Percentiles rank a stretch among this genome's conserved stretches.
Evolutionary conservation across 2,329 filamentous ascomycete genomes (phyloP).

Genomic region (Camptophora hylomeconis): DNA sequence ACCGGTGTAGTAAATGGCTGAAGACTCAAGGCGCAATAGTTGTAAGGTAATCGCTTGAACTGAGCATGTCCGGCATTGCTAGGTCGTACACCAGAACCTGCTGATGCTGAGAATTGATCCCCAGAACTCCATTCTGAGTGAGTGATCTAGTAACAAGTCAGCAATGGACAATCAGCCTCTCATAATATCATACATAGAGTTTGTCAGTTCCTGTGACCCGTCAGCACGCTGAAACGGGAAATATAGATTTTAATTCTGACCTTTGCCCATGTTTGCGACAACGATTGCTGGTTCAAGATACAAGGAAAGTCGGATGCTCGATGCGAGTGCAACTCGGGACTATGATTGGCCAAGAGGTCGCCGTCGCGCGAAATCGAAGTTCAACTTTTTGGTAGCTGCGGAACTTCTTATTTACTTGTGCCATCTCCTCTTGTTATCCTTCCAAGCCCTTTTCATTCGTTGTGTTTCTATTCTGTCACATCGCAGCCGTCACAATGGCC

Average conservation of each 20-base stretch:
- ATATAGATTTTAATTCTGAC: constrained; percentile 18
- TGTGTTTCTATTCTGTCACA: no score
- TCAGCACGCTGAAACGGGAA: constrained; percentile 10
- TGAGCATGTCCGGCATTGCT: constrained; percentile 42
- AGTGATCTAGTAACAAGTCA: constrained; percentile 54
- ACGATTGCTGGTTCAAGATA: constrained; percentile 1
- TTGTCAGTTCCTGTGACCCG: constrained; percentile 33
- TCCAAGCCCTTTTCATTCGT: no score
- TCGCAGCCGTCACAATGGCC: constrained; percentile 51
- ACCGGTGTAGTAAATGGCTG: constrained; percentile 93
- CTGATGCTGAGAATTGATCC: constrained; percentile 75
- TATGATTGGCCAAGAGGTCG: no score
- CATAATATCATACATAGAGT: constrained; percentile 29
- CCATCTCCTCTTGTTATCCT: no score
- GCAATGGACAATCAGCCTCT: constrained; percentile 3
- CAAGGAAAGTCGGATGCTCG: no score
- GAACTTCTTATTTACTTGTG: no score
- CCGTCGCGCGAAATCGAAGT: no score
- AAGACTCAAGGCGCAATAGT: constrained; percentile 91
- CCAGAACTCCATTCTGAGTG: constrained; percentile 95
- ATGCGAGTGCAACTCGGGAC: no score
- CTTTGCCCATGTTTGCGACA: constrained; percentile 25
- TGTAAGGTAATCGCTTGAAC: constrained; percentile 89
- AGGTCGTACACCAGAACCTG: constrained; percentile 52
- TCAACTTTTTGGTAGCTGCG: no score